A percentile compares a stretch with the other conserved stretches of the same genome.
These are phyloP conservation scores for Stenocarpella maydis DNA, from an alignment of 2,329 filamentous ascomycete species.

Conservation along the genomic window DNA sequence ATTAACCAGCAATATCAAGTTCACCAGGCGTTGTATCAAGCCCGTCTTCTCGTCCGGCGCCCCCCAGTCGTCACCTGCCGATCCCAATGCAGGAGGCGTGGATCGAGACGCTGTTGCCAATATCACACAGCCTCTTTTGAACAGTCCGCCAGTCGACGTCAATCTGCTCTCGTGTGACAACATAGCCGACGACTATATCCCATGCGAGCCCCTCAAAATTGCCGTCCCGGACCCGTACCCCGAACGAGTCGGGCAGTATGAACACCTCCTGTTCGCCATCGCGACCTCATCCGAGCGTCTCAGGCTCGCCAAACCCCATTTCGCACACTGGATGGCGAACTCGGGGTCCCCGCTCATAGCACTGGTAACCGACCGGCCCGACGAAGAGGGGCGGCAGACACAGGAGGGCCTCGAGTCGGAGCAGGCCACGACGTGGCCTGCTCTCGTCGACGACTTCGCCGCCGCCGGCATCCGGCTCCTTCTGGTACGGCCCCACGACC, in stretches of 20 bases:
- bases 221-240: conserved; percentile 29
- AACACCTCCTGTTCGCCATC: conserved; percentile 28
- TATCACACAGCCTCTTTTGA: conserved; percentile 5
- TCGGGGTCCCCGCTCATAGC: conserved; percentile 27
- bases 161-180: conserved; percentile 14
- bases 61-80: conserved; percentile 7
- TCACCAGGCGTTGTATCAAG: conserved; percentile 29
- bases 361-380: conserved; percentile 33
- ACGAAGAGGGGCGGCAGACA: conserved; percentile 7
- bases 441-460: conserved; percentile 38
- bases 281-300: conserved; percentile 28
- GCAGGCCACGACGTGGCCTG: not conserved
- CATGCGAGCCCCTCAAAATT: conserved; percentile 27
- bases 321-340: conserved; percentile 30
- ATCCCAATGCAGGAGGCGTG: not conserved
- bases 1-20: conserved; percentile 28
- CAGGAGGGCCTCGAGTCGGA: conserved; percentile 6
- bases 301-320: conserved; percentile 9
- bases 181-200: conserved; percentile 14
- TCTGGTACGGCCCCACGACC: conserved; percentile 45
- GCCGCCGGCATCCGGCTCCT: conserved; percentile 46
- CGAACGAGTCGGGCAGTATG: conserved; percentile 36
- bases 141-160: not conserved
- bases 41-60: conserved; percentile 8
- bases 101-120: conserved; percentile 21